Base-by-base conservation (phyloP, 2,329 filamentous ascomycete species). In the Stagonosporopsis cucurbitacearum region DNA sequence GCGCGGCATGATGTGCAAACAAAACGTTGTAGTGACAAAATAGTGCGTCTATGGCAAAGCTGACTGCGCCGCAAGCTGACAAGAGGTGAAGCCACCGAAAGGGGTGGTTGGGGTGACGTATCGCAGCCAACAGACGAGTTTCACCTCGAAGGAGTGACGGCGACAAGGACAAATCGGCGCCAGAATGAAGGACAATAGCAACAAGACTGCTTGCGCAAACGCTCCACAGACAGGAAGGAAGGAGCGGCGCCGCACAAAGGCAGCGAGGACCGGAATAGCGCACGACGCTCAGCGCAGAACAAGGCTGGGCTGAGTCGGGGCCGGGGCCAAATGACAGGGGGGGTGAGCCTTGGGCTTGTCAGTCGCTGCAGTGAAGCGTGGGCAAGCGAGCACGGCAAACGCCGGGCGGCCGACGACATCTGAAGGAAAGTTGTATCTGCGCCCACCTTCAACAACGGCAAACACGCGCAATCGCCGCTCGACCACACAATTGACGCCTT, bases 1-100 rank as follows among this genome's bases (percentile, higher is more conserved):
- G 50, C 80, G 70, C 55, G 80, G 66, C 79, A 80, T 80, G 58
- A 47, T 49, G 64, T 64, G 65, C 59, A 50, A 56, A 50, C 59
- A 50, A 56, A 50, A 22, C 9, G 44, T 42, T 43, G 40, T 15
- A 44, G 44, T 15, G 42, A 15, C 22, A 19, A 42, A 25, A 33
- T 0, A 28, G 19, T n/a, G 43, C 33, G 49, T 49, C 23, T 36
- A 7, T 49, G 20, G 39, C 42, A 50, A 36, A 39, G 43, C 37
- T 23, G 47, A 51, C 30, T 13, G 36, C 36, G 42, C 28, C 25
- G 15, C 32, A 33, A 35, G 54, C 48, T 35, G 43, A 30, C 46
- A 48, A 22, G 37, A 47, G n/a, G 37, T n/a, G 26, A 36, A 22
- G 20, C 26, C 19, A 30, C 55, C 35, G 42, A 62, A 64, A 58